phyloP scores from a whole-genome alignment of 2,329 filamentous ascomycete species.

The Zasmidium citrigriseum region DNA sequence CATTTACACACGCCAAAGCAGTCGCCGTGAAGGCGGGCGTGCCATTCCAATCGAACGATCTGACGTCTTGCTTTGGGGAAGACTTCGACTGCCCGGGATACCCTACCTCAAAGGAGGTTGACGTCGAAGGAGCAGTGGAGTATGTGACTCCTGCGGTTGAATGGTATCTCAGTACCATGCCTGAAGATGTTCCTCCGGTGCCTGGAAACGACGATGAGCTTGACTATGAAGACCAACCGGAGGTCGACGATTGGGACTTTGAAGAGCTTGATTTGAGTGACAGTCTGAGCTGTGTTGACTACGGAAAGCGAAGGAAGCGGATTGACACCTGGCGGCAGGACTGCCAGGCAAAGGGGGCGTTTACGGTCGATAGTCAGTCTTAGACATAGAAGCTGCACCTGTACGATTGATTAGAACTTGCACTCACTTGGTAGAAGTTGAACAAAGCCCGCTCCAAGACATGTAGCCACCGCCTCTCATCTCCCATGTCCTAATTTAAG shows the following conservation, averaged over 20 bases:
- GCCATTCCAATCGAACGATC: background rate
- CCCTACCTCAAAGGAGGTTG: background rate
- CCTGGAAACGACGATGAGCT: background rate
- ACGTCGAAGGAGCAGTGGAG: background rate
- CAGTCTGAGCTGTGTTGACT: slow-evolving; percentile 8
- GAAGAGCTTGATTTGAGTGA: slow-evolving; percentile 9
- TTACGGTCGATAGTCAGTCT: too few species aligned
- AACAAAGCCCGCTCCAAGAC: too few species aligned
- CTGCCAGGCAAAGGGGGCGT: too few species aligned
- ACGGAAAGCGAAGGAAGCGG: background rate
- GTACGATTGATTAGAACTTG: too few species aligned
- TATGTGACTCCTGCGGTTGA: background rate
- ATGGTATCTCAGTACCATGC: background rate
- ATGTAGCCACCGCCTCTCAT: too few species aligned
- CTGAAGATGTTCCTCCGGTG: too few species aligned
- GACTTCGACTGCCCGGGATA: background rate
- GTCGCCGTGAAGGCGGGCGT: slow-evolving; percentile 10
- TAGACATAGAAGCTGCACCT: too few species aligned
- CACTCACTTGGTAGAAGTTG: too few species aligned
- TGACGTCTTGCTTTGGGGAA: background rate
- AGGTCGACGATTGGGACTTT: slow-evolving; percentile 8
- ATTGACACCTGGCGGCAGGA: slow-evolving; percentile 5
- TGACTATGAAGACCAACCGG: slow-evolving; percentile 1
- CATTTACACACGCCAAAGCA: slow-evolving; percentile 5
- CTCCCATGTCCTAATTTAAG: too few species aligned